These are phyloP conservation scores for Brettanomyces anomalus DNA, from an alignment of 805 yeast genomes.

Conservation along the genomic window DNA sequence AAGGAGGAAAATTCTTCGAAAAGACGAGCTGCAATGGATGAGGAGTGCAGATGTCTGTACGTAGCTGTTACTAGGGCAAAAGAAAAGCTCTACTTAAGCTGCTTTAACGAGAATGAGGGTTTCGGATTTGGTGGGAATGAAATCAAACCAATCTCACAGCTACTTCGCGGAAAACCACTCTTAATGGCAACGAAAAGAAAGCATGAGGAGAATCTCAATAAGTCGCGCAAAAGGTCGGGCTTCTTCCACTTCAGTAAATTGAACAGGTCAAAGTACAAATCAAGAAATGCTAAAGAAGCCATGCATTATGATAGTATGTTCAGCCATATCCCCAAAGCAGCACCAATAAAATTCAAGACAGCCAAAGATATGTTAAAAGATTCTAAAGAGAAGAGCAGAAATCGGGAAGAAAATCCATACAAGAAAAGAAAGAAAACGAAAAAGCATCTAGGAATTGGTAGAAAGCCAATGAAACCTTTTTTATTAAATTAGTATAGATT, in stretches of 20 bases:
- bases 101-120: slow-evolving; percentile 11
- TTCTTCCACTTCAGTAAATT: background rate
- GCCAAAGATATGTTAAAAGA: background rate
- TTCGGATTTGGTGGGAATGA: slow-evolving; percentile 9
- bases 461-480: slow-evolving; percentile 15
- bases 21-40: slow-evolving; percentile 35
- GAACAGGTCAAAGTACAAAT: background rate
- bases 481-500: slow-evolving; percentile 5
- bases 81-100: slow-evolving; percentile 19
- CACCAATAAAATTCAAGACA: background rate
- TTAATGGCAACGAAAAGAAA: background rate
- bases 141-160: background rate
- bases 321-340: slow-evolving; percentile 5
- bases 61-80: slow-evolving; percentile 88
- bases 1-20: slow-evolving; percentile 18
- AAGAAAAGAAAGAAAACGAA: slow-evolving; percentile 4
- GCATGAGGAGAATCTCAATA: background rate
- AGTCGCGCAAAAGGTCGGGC: background rate
- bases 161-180: background rate
- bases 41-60: slow-evolving; percentile 77
- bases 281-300: slow-evolving; percentile 2
- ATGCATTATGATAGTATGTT: background rate
- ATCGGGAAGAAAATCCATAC: background rate
- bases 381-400: background rate
- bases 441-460: slow-evolving; percentile 22